phyloP scores from a whole-genome alignment of 345 rosid species.

The Anastatica hierochuntica region DNA sequence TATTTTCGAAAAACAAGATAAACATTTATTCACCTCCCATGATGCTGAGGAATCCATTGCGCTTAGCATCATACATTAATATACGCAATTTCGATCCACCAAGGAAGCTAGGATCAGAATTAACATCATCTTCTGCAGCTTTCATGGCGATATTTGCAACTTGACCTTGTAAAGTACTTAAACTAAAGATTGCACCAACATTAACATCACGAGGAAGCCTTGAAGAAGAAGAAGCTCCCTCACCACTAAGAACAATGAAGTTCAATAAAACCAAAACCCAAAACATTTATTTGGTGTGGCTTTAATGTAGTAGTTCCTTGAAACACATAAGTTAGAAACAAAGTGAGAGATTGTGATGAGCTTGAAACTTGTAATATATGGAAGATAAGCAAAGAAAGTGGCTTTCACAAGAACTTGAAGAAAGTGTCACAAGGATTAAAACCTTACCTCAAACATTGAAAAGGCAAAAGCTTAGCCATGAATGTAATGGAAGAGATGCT shows the following conservation, averaged over 20 bases:
- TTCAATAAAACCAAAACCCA: conserved; percentile 33
- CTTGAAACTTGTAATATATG: no score
- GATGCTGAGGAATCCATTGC: conserved; percentile 60
- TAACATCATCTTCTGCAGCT: conserved; percentile 68
- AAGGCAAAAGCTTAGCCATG: no score
- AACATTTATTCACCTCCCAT: conserved; percentile 41
- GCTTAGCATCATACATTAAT: conserved; percentile 47
- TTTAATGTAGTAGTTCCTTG: no score
- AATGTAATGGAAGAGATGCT: no score
- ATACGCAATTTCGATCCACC: conserved; percentile 49
- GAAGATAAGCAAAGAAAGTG: conserved; percentile 13
- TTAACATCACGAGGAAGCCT: conserved; percentile 31
- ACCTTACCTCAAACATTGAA: no score
- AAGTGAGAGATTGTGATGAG: no score
- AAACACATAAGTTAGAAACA: no score
- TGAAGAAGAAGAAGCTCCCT: conserved; percentile 29
- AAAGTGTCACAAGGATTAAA: no score
- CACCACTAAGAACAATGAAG: conserved; percentile 27
- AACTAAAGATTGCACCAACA: conserved; percentile 58
- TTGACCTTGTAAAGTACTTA: conserved; percentile 38
- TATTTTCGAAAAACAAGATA: no score
- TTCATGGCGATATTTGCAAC: conserved; percentile 48
- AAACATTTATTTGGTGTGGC: conserved; percentile 32
- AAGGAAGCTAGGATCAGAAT: conserved; percentile 56
- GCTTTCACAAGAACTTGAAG: no score